These are phyloP conservation scores for Hymenoscyphus infarciens DNA, from an alignment of 2,329 filamentous ascomycete genomes.

Conservation along the genomic window DNA sequence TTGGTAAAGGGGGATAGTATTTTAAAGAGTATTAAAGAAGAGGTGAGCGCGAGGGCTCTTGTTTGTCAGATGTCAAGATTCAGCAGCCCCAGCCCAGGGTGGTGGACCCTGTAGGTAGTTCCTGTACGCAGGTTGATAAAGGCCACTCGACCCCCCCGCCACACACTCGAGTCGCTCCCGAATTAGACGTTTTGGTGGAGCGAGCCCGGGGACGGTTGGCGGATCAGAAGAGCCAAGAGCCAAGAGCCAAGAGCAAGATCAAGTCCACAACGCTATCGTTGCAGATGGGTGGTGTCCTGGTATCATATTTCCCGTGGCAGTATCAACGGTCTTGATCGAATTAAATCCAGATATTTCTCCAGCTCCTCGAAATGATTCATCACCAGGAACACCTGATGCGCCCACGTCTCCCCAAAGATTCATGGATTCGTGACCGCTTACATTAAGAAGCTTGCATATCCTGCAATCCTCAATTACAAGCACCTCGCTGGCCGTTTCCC, in stretches of 20 bases:
- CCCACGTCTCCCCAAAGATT: background rate
- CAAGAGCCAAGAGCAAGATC: background rate
- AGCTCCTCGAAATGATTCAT: constrained; percentile 1
- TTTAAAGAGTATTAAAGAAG: background rate
- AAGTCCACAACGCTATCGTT: background rate
- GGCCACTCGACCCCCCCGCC: too few species aligned
- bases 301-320: background rate
- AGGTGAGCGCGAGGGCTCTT: background rate
- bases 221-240: background rate
- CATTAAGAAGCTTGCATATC: background rate
- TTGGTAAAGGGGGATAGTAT: background rate
- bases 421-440: background rate
- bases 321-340: background rate
- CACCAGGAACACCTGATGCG: background rate
- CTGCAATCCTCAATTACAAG: background rate
- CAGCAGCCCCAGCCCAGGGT: background rate
- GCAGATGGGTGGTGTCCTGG: background rate
- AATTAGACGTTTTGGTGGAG: constrained; percentile 2
- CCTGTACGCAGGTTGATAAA: background rate
- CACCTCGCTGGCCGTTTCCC: constrained; percentile 1
- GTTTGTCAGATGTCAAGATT: background rate
- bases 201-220: background rate
- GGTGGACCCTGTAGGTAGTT: background rate
- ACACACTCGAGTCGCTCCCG: background rate
- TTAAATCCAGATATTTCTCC: background rate